Percentiles rank a stretch among this genome's conserved stretches.
Conservation (phyloP, 345 rosid genomes). For the Turritis glabra region DNA sequence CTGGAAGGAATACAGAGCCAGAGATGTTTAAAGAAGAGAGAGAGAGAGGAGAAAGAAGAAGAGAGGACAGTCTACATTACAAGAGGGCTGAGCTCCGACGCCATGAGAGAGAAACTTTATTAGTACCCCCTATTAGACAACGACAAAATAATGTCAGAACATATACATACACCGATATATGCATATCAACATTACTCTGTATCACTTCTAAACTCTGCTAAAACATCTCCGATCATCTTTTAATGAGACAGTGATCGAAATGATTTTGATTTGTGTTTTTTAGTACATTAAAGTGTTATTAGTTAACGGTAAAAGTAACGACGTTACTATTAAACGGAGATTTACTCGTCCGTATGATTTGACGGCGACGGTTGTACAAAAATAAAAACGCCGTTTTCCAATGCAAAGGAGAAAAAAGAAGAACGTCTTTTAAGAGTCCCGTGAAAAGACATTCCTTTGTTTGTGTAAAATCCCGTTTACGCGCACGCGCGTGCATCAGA, state of each 20-base stretch:
- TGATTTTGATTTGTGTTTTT: slow-evolving; percentile 14
- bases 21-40: slow-evolving; percentile 60
- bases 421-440: slow-evolving; percentile 14
- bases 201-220: slow-evolving; percentile 15
- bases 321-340: slow-evolving; percentile 42
- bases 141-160: slow-evolving; percentile 36
- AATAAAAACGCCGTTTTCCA: slow-evolving; percentile 42
- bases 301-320: slow-evolving; percentile 65
- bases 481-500: slow-evolving; percentile 24
- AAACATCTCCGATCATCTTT: slow-evolving; percentile 27
- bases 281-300: background rate
- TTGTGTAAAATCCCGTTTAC: slow-evolving; percentile 7
- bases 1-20: slow-evolving; percentile 49
- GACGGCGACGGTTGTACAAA: slow-evolving; percentile 34
- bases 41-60: background rate
- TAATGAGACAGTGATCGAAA: slow-evolving; percentile 26
- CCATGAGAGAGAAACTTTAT: slow-evolving; percentile 33
- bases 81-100: slow-evolving; percentile 27
- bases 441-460: slow-evolving; percentile 31
- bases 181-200: too few relatives aligned
- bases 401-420: slow-evolving; percentile 1
- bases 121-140: background rate
- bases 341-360: slow-evolving; percentile 10
- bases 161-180: background rate
- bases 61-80: slow-evolving; percentile 27